Evolutionary conservation across 257 asterid species (phyloP).

Genomic region (Asclepias syriaca): DNA sequence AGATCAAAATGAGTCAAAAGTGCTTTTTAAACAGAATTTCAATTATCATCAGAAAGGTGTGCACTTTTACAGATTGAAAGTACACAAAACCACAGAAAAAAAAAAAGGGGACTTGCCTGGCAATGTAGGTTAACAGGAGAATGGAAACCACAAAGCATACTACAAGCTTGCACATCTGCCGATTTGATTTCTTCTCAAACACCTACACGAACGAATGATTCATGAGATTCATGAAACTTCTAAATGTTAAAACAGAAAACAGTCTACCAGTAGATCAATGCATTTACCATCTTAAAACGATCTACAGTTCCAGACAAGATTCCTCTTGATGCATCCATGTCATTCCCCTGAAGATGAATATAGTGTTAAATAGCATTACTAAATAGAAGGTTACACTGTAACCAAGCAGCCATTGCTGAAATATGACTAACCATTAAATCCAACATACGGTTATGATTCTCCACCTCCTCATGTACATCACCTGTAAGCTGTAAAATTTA

Average conservation of each 20-base stretch:
- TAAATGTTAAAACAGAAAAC: conserved; percentile 12
- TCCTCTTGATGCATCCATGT: conserved; percentile 92
- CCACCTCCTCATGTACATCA: conserved; percentile 92
- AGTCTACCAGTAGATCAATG: background rate
- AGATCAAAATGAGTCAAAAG: background rate
- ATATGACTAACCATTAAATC: conserved; percentile 57
- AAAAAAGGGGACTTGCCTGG: conserved; percentile 52
- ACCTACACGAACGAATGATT: conserved; percentile 39
- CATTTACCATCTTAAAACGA: conserved; percentile 74
- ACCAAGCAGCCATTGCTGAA: conserved; percentile 4
- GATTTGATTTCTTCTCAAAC: conserved; percentile 81
- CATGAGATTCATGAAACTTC: conserved; percentile 16
- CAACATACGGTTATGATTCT: conserved; percentile 76
- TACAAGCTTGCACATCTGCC: conserved; percentile 74
- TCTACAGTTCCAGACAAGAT: conserved; percentile 88
- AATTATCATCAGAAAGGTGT: background rate
- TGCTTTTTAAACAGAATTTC: background rate
- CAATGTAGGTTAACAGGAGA: conserved; percentile 49
- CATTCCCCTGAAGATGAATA: conserved; percentile 60
- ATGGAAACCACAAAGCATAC: conserved; percentile 59
- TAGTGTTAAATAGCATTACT: conserved; percentile 11
- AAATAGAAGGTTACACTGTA: background rate
- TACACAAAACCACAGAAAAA: background rate
- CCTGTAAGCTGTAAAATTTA: conserved; percentile 73
- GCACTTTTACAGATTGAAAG: background rate